Conservation (phyloP, 208 protist species). For the Leishmania amazonensis region DNA sequence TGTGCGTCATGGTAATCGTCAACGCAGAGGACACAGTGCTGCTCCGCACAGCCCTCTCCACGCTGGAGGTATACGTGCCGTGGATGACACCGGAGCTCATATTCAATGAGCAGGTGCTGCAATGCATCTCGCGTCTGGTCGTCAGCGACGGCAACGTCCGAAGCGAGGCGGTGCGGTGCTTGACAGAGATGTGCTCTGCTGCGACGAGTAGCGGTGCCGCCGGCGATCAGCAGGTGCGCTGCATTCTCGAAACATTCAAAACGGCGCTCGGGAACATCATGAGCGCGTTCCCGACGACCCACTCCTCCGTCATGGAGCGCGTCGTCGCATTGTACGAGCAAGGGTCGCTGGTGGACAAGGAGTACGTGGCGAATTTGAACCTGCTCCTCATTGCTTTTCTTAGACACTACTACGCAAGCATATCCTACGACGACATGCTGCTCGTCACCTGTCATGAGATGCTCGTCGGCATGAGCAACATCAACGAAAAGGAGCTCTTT, state of each 20-base stretch:
- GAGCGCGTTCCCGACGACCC: constrained; percentile 64
- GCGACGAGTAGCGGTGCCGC: constrained; percentile 35
- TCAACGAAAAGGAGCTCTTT: constrained; percentile 98
- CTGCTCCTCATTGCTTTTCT: constrained; percentile 96
- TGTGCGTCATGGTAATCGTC: constrained; percentile 86
- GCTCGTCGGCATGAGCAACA: constrained; percentile 94
- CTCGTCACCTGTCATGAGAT: constrained; percentile 88
- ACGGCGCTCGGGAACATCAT: constrained; percentile 68
- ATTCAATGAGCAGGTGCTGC: constrained; percentile 66
- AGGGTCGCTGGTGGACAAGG: constrained; percentile 59
- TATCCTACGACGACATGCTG: constrained; percentile 90
- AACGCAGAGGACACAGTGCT: constrained; percentile 50
- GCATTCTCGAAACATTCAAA: constrained; percentile 72
- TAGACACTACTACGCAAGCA: constrained; percentile 78
- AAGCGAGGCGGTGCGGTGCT: constrained; percentile 54
- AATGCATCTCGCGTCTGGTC: constrained; percentile 48
- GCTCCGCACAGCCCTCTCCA: constrained; percentile 76
- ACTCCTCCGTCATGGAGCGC: constrained; percentile 63
- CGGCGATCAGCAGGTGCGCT: constrained; percentile 64
- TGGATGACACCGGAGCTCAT: constrained; percentile 82
- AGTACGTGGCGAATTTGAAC: constrained; percentile 91
- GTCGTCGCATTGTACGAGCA: constrained; percentile 70
- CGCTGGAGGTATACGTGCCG: constrained; percentile 81
- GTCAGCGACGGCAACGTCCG: constrained; percentile 50
- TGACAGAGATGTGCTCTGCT: constrained; percentile 73